Evolutionary conservation across 176 grass and related monocot genomes (phyloP).

Genomic region (Aegilops umbellulata): DNA sequence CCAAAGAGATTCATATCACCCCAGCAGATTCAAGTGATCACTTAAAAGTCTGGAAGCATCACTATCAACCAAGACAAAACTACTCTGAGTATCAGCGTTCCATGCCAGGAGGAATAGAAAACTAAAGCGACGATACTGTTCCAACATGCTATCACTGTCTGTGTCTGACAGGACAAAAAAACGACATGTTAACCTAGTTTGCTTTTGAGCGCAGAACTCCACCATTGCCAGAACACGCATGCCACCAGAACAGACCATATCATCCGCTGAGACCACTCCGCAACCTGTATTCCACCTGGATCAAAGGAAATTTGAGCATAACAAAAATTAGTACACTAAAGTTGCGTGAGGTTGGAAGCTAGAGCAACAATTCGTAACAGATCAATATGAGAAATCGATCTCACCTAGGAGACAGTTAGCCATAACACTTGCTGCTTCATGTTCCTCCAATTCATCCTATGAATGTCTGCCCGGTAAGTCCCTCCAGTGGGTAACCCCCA

Average conservation of each 20-base stretch:
- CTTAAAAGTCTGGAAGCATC: too few species aligned
- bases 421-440: constrained; percentile 1
- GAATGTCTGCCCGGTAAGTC: neutral
- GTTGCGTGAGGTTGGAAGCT: neutral
- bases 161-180: too few species aligned
- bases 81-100: too few species aligned
- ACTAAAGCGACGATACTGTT: too few species aligned
- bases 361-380: neutral
- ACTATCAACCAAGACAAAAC: too few species aligned
- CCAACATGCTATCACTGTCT: too few species aligned
- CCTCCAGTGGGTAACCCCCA: neutral
- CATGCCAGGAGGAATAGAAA: too few species aligned
- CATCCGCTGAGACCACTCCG: neutral
- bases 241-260: neutral
- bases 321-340: neutral
- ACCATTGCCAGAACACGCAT: neutral
- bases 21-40: too few species aligned
- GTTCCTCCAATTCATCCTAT: neutral
- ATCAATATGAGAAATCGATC: neutral
- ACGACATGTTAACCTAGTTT: too few species aligned
- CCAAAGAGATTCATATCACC: too few species aligned
- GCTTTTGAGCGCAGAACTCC: too few species aligned
- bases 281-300: neutral
- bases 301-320: neutral
- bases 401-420: constrained; percentile 6